These are phyloP conservation scores for Acanthochlamys bracteata DNA, from an alignment of 106 monocot genomes.

Conservation along the genomic window DNA sequence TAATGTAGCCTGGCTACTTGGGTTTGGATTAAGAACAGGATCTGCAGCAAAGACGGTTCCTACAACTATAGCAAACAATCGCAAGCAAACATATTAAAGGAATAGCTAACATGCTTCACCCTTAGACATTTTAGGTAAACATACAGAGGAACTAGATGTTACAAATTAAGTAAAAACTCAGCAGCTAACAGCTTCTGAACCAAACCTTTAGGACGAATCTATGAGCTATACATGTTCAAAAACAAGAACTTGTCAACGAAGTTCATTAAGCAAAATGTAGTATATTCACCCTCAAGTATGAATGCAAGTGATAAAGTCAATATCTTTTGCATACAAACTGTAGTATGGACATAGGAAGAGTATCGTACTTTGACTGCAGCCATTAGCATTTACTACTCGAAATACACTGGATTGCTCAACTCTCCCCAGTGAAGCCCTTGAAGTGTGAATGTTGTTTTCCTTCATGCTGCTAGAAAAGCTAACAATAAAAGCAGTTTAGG, in stretches of 20 bases:
- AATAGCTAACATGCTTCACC: too few species aligned
- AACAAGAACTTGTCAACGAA: too few species aligned
- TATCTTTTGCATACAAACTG: not conserved
- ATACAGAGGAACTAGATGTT: too few species aligned
- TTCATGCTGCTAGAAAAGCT: constrained; percentile 24
- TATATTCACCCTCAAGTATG: too few species aligned
- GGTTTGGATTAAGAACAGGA: constrained; percentile 30
- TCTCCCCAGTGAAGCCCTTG: constrained; percentile 26
- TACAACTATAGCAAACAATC: too few species aligned
- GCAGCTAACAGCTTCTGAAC: too few species aligned
- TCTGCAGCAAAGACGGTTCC: constrained; percentile 14
- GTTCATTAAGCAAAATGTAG: too few species aligned
- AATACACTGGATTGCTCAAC: constrained; percentile 37
- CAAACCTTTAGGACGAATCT: too few species aligned
- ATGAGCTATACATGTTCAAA: too few species aligned
- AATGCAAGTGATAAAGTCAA: not conserved
- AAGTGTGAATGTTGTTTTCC: constrained; percentile 29
- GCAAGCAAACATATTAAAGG: too few species aligned
- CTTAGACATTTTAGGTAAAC: too few species aligned
- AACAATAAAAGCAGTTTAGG: not conserved
- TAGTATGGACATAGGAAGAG: not conserved
- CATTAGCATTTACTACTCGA: constrained; percentile 22
- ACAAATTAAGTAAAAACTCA: too few species aligned
- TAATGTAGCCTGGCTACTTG: constrained; percentile 17
- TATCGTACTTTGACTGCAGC: constrained; percentile 1